Evolutionary conservation across 306 rosid species (phyloP).

Genomic region (Rosa multiflora): DNA sequence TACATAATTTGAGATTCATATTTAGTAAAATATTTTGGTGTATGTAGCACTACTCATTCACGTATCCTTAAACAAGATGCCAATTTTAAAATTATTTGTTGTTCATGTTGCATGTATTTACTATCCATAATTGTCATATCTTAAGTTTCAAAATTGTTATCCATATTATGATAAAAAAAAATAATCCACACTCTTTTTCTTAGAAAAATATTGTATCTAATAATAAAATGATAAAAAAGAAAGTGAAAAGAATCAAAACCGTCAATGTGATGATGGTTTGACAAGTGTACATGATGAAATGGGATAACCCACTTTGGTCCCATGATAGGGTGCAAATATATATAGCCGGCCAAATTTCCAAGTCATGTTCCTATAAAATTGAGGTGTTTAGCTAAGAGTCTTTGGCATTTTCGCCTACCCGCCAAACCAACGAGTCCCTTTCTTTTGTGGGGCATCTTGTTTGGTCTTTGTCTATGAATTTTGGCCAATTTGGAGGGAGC

Average conservation of each 20-base stretch:
- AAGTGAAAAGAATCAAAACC: constrained; percentile 1
- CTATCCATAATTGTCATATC: too few relatives aligned
- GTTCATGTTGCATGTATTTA: too few relatives aligned
- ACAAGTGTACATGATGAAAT: constrained; percentile 27
- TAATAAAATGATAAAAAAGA: neutral
- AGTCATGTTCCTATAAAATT: constrained; percentile 34
- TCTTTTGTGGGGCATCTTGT: constrained; percentile 20
- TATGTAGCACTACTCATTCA: too few relatives aligned
- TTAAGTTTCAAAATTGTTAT: too few relatives aligned
- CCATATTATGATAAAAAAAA: too few relatives aligned
- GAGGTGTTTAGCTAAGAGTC: constrained; percentile 19
- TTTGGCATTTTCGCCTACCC: constrained; percentile 21
- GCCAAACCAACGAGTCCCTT: constrained; percentile 29
- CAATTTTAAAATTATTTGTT: too few relatives aligned
- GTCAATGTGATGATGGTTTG: constrained; percentile 12
- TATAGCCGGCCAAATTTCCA: constrained; percentile 36
- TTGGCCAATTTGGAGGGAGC: neutral
- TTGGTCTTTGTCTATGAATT: neutral
- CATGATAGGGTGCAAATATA: constrained; percentile 38
- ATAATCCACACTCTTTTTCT: too few relatives aligned
- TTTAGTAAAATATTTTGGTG: too few relatives aligned
- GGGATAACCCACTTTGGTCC: constrained; percentile 34
- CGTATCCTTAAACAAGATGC: too few relatives aligned
- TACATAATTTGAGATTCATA: too few relatives aligned
- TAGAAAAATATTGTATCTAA: too few relatives aligned